phyloP scores from a whole-genome alignment of 2,329 filamentous ascomycete species.

The Fusarium nematophilum region DNA sequence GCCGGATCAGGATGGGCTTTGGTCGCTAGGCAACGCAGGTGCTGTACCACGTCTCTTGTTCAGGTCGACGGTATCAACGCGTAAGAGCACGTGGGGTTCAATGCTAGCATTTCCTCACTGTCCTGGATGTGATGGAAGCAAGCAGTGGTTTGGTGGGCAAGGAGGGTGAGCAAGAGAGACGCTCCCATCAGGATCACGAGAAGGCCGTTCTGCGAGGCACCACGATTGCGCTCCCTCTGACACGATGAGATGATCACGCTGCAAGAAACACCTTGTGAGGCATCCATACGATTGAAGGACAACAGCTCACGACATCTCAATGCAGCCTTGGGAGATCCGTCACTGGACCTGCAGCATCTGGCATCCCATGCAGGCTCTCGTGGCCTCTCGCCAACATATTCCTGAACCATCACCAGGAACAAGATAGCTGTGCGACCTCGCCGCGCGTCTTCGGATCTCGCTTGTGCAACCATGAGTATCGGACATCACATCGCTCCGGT shows the following conservation, averaged over 20 bases:
- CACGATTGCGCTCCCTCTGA: too few species aligned
- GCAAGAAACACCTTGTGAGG: too few species aligned
- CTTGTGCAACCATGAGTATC: constrained; percentile 10
- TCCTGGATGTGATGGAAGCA: background rate
- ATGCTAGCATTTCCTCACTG: too few species aligned
- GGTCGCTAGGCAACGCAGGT: constrained; percentile 23
- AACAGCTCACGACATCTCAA: too few species aligned
- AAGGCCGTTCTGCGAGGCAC: too few species aligned
- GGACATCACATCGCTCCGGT: background rate
- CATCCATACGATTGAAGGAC: too few species aligned
- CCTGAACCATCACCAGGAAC: background rate
- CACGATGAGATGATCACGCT: too few species aligned
- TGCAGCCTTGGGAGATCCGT: too few species aligned
- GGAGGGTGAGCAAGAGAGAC: too few species aligned
- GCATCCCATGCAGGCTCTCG: too few species aligned
- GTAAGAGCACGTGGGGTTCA: background rate
- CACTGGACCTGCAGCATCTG: too few species aligned
- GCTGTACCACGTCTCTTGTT: constrained; percentile 13
- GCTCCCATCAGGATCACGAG: too few species aligned
- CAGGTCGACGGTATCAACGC: background rate
- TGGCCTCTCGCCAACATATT: background rate
- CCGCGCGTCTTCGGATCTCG: constrained; percentile 22
- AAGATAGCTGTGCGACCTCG: constrained; percentile 5
- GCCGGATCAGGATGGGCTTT: constrained; percentile 9
- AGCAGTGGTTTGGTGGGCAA: background rate